phyloP scores from a whole-genome alignment of 768 basidiomycete species.

The Cystofilobasidium capitatum region DNA sequence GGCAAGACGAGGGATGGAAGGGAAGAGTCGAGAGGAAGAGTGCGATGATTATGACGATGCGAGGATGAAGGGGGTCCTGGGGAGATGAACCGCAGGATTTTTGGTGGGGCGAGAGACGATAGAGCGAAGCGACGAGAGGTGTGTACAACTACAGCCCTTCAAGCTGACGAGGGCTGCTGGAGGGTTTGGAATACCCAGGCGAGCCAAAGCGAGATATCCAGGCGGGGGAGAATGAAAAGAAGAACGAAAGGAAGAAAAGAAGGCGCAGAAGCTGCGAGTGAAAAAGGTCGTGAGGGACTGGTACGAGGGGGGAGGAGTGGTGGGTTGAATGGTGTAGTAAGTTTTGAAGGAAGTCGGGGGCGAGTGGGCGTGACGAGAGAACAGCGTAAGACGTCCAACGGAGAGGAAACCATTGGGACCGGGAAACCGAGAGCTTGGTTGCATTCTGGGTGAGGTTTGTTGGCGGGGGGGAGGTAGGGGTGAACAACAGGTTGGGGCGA shows the following conservation, averaged over 20 bases:
- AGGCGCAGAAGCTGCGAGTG: neutral
- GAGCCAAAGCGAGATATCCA: constrained; percentile 19
- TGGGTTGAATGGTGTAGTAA: no score
- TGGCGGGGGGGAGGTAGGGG: neutral
- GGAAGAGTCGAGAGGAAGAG: constrained; percentile 7
- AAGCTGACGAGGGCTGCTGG: neutral
- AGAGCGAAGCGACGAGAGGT: constrained; percentile 20
- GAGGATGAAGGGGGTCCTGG: neutral
- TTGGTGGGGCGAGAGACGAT: neutral
- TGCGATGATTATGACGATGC: constrained; percentile 1
- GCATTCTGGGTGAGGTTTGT: neutral
- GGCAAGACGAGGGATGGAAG: constrained; percentile 13
- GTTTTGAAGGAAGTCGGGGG: no score
- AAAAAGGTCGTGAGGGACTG: no score
- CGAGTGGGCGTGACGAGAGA: neutral
- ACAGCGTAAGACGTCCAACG: no score
- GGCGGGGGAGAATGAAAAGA: neutral
- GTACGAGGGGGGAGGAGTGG: constrained; percentile 7
- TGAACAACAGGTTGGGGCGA: neutral
- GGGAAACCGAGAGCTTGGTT: neutral
- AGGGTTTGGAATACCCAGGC: constrained; percentile 27
- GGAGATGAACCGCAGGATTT: no score
- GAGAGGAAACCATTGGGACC: no score
- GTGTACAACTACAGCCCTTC: constrained; percentile 19
- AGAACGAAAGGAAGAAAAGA: constrained; percentile 1